Conservation (phyloP, 1,139 yeast genomes). For the Lodderomyces oxycetoniae region DNA sequence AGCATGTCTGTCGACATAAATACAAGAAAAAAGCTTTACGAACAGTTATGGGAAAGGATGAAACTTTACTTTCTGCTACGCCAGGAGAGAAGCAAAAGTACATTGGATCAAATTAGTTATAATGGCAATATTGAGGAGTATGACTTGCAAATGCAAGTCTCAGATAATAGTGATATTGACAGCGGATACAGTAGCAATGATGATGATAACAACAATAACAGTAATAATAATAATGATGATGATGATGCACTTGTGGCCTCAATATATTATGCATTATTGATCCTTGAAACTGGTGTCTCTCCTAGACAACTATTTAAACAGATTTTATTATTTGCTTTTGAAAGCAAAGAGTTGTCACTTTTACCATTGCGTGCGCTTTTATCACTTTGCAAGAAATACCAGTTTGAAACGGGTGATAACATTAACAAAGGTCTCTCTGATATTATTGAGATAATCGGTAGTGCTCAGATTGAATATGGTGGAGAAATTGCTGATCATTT, state of each 20-base stretch:
- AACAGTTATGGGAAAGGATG: not conserved
- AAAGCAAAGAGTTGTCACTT: not conserved
- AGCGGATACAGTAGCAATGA: constrained; percentile 17
- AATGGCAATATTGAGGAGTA: constrained; percentile 8
- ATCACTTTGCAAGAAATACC: not conserved
- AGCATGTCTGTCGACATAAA: too few species aligned
- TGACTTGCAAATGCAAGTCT: constrained; percentile 26
- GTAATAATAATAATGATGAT: constrained; percentile 1
- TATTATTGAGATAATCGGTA: not conserved
- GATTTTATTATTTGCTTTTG: constrained; percentile 1
- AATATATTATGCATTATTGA: constrained; percentile 13
- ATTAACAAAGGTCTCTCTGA: not conserved
- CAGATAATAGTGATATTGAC: constrained; percentile 33
- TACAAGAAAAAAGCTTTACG: not conserved
- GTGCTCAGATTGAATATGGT: too few species aligned
- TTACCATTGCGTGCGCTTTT: not conserved
- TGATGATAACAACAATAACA: constrained; percentile 16
- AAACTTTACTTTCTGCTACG: not conserved
- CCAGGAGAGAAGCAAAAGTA: not conserved
- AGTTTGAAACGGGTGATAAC: not conserved
- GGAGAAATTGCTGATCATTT: not conserved
- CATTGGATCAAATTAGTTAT: not conserved
- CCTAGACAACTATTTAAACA: constrained; percentile 1
- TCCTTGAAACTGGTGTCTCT: constrained; percentile 26
- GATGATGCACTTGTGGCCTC: constrained; percentile 9